A percentile compares a stretch with the other conserved stretches of the same genome.
Conservation (phyloP, 1,284 basidiomycete genomes). For the Omphalotus olearius region DNA sequence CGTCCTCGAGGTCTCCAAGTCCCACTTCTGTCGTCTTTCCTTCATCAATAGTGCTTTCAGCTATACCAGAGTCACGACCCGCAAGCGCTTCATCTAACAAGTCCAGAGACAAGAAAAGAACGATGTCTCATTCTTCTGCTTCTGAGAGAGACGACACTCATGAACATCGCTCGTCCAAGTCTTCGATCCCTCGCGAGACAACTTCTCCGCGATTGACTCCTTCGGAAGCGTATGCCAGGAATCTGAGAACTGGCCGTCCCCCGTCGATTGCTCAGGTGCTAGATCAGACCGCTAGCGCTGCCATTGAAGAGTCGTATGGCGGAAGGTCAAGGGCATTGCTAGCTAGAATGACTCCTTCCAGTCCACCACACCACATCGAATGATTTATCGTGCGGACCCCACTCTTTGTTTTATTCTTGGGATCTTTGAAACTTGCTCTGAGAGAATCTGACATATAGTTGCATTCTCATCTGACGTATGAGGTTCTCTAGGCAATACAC, state of each 20-base stretch:
- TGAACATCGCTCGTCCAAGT: neutral
- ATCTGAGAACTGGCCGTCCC: conserved; percentile 39
- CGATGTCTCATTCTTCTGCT: conserved; percentile 1
- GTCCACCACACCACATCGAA: no score
- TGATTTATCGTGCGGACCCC: no score
- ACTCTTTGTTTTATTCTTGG: no score
- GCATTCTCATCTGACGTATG: no score
- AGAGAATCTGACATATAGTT: no score
- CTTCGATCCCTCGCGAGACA: conserved; percentile 13
- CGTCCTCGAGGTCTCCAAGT: conserved; percentile 28
- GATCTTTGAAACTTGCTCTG: no score
- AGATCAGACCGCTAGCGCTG: conserved; percentile 13
- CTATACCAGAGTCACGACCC: conserved; percentile 35
- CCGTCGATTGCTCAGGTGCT: conserved; percentile 40
- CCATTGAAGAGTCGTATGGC: conserved; percentile 13
- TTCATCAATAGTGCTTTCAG: conserved; percentile 33
- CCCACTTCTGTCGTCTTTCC: conserved; percentile 23
- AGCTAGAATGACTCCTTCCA: neutral
- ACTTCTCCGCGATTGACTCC: conserved; percentile 27
- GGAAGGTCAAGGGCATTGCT: conserved; percentile 13
- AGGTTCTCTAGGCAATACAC: no score
- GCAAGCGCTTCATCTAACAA: no score
- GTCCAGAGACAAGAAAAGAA: neutral
- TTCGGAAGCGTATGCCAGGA: conserved; percentile 35
- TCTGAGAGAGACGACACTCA: conserved; percentile 20